Percentiles rank a stretch among this genome's conserved stretches.
Conservation (phyloP, 768 basidiomycete genomes). For the Amanita fuliginea region DNA sequence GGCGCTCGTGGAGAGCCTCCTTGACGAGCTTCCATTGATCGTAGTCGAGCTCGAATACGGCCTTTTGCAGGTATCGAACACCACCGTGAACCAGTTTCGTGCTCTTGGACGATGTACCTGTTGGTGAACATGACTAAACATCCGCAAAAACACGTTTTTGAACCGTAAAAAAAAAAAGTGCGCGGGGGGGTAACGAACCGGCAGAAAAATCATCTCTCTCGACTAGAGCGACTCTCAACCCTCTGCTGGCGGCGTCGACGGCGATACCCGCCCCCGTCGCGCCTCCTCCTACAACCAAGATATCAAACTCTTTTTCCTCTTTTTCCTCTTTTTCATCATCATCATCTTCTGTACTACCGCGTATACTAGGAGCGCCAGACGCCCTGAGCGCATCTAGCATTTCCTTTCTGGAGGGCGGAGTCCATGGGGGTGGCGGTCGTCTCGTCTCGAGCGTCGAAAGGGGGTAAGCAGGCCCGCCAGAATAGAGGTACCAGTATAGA, state of each 20-base stretch:
- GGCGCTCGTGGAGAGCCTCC: slow-evolving; percentile 90
- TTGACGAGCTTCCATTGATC: slow-evolving; percentile 93
- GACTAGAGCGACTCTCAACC: slow-evolving; percentile 86
- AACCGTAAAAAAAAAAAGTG: no score
- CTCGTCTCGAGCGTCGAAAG: slow-evolving; percentile 51
- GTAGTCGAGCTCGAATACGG: slow-evolving; percentile 90
- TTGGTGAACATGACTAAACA: no score
- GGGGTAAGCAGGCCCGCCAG: slow-evolving; percentile 62
- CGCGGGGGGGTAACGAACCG: slow-evolving; percentile 29
- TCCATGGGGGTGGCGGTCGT: slow-evolving; percentile 72
- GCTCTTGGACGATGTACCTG: slow-evolving; percentile 92
- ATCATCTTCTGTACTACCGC: no score
- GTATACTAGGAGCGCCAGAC: slow-evolving; percentile 17
- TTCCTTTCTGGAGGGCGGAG: slow-evolving; percentile 56
- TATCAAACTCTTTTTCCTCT: slow-evolving; percentile 43
- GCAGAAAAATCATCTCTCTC: slow-evolving; percentile 89
- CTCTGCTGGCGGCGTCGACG: slow-evolving; percentile 86
- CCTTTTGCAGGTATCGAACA: slow-evolving; percentile 95
- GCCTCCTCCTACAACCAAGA: slow-evolving; percentile 85
- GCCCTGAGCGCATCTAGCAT: slow-evolving; percentile 52
- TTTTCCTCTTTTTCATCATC: no score
- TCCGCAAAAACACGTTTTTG: no score
- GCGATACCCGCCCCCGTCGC: slow-evolving; percentile 97
- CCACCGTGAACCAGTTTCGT: slow-evolving; percentile 99
- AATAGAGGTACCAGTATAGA: slow-evolving; percentile 65